Base-by-base conservation (phyloP, 78 protist species). In the Dictyostelium brefeldianum region DNA sequence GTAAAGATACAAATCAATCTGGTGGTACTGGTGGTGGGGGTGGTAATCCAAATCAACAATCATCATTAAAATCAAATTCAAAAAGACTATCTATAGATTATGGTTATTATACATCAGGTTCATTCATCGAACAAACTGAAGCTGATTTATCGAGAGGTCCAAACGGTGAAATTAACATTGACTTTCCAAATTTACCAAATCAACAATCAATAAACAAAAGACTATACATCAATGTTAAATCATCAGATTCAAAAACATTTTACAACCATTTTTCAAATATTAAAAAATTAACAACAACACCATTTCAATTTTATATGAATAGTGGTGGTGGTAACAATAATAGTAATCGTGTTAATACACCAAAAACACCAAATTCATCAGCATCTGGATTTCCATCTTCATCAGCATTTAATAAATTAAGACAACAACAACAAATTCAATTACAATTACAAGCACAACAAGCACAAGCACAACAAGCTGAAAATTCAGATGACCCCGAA, bases 191-290 rank as follows among this genome's bases (percentile, higher is more conserved):
- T 62, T 57, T 85, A 56, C 83, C 92, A 0, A 59, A 53, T 20
- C 92, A 85, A 53, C 17, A 54, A 14, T 47, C 92, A 46, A 43
- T 85, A 0, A 54, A 75, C 18, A 85, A 85, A 22, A 31, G 83
- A 59, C 47, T 85, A 4, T 85, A 71, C 12, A 54, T 85, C 15
- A 57, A 59, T 71, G 92, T 85, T 3, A 85, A 85, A 47, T 71
- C 92, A 36, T 50, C 82, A 53, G 92, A 85, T 43, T 83, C 91
- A 53, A 83, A 83, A 31, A 71, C 81, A n/a, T 83, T 83, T 25
- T 41, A 20, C 20, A 85, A 85, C 15, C 67, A 75, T 69, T 85
- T 83, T 25, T 80, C 87, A 56, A 20, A 56, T 14, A 15, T 67
- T 29, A 67, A 67, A 31, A 67, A 67, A 67, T 6, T 67, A 36